Percentiles rank a stretch among this genome's conserved stretches.
Conservation (phyloP, 257 asterid species). For the Jacaranda copaia region DNA sequence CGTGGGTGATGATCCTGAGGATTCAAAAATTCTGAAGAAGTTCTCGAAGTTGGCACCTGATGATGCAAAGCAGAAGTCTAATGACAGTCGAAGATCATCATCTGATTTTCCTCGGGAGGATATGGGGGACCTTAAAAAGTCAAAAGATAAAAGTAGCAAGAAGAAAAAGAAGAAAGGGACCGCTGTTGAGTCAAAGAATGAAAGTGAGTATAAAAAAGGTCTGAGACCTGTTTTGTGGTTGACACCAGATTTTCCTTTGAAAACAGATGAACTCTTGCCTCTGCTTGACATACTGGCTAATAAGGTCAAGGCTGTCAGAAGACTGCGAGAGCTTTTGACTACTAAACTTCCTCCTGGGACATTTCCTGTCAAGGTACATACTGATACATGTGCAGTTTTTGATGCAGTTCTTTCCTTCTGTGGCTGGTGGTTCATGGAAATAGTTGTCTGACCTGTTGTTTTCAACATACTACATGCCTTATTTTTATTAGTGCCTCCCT, state of each 20-base stretch:
- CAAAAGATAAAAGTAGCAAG: conserved; percentile 83
- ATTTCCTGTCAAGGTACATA: conserved; percentile 94
- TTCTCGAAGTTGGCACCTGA: conserved; percentile 80
- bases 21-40: conserved; percentile 77
- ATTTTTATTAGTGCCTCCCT: not conserved
- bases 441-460: conserved; percentile 20
- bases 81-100: conserved; percentile 69
- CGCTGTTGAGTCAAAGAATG: conserved; percentile 52
- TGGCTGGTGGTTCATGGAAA: conserved; percentile 21
- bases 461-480: not conserved
- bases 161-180: conserved; percentile 91
- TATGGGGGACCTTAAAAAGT: conserved; percentile 66
- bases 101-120: conserved; percentile 78
- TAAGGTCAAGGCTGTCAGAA: conserved; percentile 95
- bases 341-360: conserved; percentile 94
- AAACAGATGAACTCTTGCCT: conserved; percentile 94
- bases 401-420: conserved; percentile 12
- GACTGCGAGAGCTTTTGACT: conserved; percentile 96
- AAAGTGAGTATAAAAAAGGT: conserved; percentile 91
- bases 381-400: conserved; percentile 21
- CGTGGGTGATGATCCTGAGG: conserved; percentile 78
- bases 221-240: conserved; percentile 96
- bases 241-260: conserved; percentile 96
- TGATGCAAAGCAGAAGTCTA: conserved; percentile 68
- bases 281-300: conserved; percentile 96